Evolutionary conservation across 345 rosid species (phyloP), one percentile per base, ranked within the genome.

Genomic region (Eucalyptus sp.): DNA sequence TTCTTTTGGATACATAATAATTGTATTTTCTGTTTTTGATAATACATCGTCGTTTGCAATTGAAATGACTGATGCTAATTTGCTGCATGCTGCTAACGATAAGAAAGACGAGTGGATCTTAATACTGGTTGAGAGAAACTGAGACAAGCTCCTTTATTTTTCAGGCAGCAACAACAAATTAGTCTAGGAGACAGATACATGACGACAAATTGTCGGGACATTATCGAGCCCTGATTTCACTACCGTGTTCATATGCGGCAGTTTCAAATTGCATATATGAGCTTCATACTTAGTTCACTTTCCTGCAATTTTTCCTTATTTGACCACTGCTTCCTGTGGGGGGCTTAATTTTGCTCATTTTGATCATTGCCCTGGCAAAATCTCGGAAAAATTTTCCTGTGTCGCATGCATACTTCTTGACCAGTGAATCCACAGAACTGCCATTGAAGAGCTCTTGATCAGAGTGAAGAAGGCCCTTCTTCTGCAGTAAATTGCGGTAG

Each of bases 381-480:
- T 87, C 79, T 15, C 22, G n/a, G 81, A 43, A 87, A 46, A 87
- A 25, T 87, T 11, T 25, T 18, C 18, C 50, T 50, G 86, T 54
- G 71, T 86, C 71, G n/a, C 15, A 0, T 11, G 84, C 48, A 13
- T 76, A 76, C 84, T 41, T 41, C 84, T 76, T 76, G 48, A 41
- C 84, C 84, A 76, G 84, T 41, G 84, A 76, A 20, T 5, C 84
- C 48, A 76, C 84, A 41, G 84, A 76, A 41, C 29, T 6, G 48
- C 84, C 48, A 7, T 76, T 20, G 84, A 76, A 41, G 84, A 96
- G 93, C 5, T 94, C 96, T 91, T 97, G 90, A 56, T 97, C 99
- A 31, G 99, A 97, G 88, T 97, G 96, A 3, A 97, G 92, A 89
- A 97, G 95, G 49, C 98, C 99, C 91, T 94, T 95, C 44, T 97